Evolutionary conservation across 495 filamentous ascomycete genomes (phyloP), one percentile per base, ranked within the genome.

Genomic region (Talaromyces adpressus): DNA sequence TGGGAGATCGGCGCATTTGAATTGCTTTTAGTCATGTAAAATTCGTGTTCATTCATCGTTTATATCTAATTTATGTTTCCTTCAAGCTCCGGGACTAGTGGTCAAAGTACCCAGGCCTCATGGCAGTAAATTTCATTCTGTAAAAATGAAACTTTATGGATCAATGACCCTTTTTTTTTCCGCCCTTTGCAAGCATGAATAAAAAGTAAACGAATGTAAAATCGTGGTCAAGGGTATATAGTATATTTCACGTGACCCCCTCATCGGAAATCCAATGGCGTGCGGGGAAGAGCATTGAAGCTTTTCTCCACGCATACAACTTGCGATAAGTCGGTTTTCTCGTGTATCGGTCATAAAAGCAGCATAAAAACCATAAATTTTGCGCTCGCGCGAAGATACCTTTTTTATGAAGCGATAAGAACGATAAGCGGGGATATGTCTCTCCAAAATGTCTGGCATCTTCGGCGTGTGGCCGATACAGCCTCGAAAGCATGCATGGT

Each of bases 401-500:
- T 3, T 8, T 63, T 52, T 56, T 32, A 62, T 7, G 34, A 34
- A 18, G 2, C 20, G 11, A 11, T 52, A 29, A 54, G 2, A 12
- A 29, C 16, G 18, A 23, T 29, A 25, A 27, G 8, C 6, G 22
- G 25, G 29, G 32, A 45, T 39, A 86, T 83, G 80, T 72, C 89
- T 23, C 83, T 96, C 45, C 83, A 84, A 23, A 98, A 98, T 70
- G 75, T 89, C 27, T 98, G 92, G 76, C 86, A 93, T 65, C 87
- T 93, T 63, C 91, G 95, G 54, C 90, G 84, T 63, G 94, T 98
- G 56, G 92, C 94, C 23, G 91, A 96, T 57, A 86, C 88, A 47
- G 83, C 84, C 9, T 82, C 88, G 4, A 96, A 91, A 73, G 80
- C 91, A 52, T 98, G 94, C 74, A 85, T 89, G 70, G 85, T 98